Evolutionary conservation across 371 early-diverging fungal genomes (phyloP).

Genomic region (Apophysomyces elegans): DNA sequence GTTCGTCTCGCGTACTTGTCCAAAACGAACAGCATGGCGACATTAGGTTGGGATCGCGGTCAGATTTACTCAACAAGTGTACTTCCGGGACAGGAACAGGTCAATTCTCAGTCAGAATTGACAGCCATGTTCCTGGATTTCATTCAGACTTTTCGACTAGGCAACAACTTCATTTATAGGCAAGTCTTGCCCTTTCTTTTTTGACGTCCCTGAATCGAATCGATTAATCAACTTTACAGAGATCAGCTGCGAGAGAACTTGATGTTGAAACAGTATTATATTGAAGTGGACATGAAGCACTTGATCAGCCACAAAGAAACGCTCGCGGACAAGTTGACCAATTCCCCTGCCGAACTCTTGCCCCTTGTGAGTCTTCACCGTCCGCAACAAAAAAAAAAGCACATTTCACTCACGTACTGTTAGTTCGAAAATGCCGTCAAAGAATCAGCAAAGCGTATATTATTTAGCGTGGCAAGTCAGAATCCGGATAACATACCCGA

Average conservation of each 20-base stretch:
- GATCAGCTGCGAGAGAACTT: slow-evolving; percentile 91
- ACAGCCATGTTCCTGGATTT: slow-evolving; percentile 71
- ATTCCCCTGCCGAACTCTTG: slow-evolving; percentile 80
- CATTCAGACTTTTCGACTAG: slow-evolving; percentile 78
- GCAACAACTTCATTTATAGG: slow-evolving; percentile 80
- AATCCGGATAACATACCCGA: slow-evolving; percentile 64
- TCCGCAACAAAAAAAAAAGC: not conserved
- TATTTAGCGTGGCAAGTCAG: slow-evolving; percentile 50
- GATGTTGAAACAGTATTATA: slow-evolving; percentile 70
- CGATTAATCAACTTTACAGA: slow-evolving; percentile 42
- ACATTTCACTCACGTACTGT: not conserved
- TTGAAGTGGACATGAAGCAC: slow-evolving; percentile 88
- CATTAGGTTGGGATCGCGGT: slow-evolving; percentile 85
- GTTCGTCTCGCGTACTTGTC: not conserved
- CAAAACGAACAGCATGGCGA: slow-evolving; percentile 40
- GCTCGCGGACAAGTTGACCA: slow-evolving; percentile 78
- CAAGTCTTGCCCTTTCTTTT: slow-evolving; percentile 18
- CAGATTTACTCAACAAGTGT: slow-evolving; percentile 73
- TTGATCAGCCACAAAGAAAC: slow-evolving; percentile 81
- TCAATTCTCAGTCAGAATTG: slow-evolving; percentile 57
- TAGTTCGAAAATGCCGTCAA: slow-evolving; percentile 90
- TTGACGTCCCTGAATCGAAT: not conserved
- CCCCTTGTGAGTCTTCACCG: slow-evolving; percentile 62
- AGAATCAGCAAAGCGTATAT: slow-evolving; percentile 68
- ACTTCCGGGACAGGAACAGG: slow-evolving; percentile 62